A percentile compares a stretch with the other conserved stretches of the same genome.
Evolutionary conservation across 345 rosid species (phyloP).

Genomic region (Sonneratia alba): DNA sequence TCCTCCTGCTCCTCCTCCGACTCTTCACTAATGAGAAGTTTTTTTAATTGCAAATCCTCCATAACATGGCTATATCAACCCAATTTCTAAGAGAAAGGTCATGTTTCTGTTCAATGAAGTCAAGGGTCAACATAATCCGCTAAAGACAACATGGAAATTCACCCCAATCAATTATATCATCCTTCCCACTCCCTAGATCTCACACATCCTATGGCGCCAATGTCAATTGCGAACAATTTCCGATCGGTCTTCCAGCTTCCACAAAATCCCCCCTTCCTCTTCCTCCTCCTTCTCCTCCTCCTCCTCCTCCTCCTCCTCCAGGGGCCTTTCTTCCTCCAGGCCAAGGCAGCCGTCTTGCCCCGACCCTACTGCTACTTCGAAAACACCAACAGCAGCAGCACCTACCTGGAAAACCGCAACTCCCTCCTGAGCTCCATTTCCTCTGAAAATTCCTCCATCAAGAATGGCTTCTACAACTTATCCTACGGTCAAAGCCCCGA

Average conservation of each 20-base stretch:
- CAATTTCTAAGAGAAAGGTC: no score
- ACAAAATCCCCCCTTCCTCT: neutral
- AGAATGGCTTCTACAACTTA: constrained; percentile 29
- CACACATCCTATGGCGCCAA: no score
- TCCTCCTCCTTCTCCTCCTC: neutral
- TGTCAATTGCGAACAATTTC: neutral
- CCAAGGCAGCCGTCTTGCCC: neutral
- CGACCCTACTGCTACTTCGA: constrained; percentile 9
- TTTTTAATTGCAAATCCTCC: no score
- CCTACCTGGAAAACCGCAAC: constrained; percentile 31
- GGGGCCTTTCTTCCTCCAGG: neutral
- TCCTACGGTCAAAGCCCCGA: constrained; percentile 22
- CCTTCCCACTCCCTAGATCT: no score
- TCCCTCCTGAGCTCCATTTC: constrained; percentile 23
- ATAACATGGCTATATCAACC: no score
- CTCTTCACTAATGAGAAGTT: neutral
- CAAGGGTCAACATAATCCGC: no score
- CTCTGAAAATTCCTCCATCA: constrained; percentile 16
- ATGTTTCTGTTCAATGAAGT: no score
- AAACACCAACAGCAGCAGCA: constrained; percentile 25
- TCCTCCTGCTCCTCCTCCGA: neutral
- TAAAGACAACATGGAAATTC: no score
- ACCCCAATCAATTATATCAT: no score
- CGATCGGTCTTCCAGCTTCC: neutral
- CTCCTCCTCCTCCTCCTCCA: neutral